These are phyloP conservation scores for Escovopsis sp. DNA, from an alignment of 2,329 filamentous ascomycete species.

Conservation along the genomic window DNA sequence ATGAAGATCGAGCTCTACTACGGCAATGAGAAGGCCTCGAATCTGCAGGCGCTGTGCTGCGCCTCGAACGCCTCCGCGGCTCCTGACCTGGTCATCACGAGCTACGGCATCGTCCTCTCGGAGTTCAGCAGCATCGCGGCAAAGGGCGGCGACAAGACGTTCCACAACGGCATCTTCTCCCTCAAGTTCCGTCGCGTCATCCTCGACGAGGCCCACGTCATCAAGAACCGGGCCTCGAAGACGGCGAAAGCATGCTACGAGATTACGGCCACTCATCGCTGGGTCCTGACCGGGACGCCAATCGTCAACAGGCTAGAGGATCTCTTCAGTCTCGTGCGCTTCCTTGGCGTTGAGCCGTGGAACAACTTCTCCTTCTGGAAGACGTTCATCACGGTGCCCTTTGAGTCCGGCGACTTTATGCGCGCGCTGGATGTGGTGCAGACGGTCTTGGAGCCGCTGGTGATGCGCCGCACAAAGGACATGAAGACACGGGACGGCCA, in stretches of 20 bases:
- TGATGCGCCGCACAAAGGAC: slow-evolving; percentile 87
- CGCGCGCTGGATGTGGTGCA: slow-evolving; percentile 92
- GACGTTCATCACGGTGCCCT: slow-evolving; percentile 94
- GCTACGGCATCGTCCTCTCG: slow-evolving; percentile 81
- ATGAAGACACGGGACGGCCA: slow-evolving; percentile 86
- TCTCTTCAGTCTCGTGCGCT: slow-evolving; percentile 82
- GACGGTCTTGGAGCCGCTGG: slow-evolving; percentile 89
- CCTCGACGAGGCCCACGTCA: slow-evolving; percentile 85
- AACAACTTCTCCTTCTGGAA: slow-evolving; percentile 99
- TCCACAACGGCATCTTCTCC: slow-evolving; percentile 68
- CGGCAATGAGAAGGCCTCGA: slow-evolving; percentile 65
- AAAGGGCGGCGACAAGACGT: slow-evolving; percentile 49
- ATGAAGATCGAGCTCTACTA: slow-evolving; percentile 85
- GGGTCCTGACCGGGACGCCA: slow-evolving; percentile 87
- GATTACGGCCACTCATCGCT: slow-evolving; percentile 69
- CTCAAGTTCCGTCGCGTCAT: slow-evolving; percentile 91
- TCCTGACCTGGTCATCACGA: slow-evolving; percentile 86
- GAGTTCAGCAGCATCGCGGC: slow-evolving; percentile 61
- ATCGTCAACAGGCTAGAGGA: slow-evolving; percentile 95
- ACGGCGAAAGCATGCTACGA: slow-evolving; percentile 93
- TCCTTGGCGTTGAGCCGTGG: slow-evolving; percentile 92
- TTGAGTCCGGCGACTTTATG: slow-evolving; percentile 89
- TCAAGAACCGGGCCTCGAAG: slow-evolving; percentile 83
- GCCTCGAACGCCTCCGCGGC: slow-evolving; percentile 58
- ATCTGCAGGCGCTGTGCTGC: slow-evolving; percentile 67